Conservation (phyloP, 768 basidiomycete species). For the Hygrocybe coccinea region DNA sequence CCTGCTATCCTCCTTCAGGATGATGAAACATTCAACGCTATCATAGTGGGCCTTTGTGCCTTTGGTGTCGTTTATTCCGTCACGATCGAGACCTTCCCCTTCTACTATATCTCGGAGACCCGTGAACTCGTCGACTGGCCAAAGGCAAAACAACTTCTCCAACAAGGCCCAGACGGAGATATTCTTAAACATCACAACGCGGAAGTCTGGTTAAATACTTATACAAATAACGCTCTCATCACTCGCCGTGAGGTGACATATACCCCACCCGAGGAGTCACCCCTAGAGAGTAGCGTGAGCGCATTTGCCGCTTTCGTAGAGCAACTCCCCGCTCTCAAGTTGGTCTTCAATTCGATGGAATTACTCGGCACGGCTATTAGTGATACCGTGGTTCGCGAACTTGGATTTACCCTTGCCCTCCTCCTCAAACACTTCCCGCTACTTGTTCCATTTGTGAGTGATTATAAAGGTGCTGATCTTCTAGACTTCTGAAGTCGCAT, state of each 20-base stretch:
- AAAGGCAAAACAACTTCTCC: not conserved
- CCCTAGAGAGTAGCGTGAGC: not conserved
- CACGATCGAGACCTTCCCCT: not conserved
- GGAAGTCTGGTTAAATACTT: not conserved
- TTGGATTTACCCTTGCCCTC: not conserved
- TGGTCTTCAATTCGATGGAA: not conserved
- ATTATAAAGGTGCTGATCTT: not conserved
- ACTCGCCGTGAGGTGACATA: not conserved
- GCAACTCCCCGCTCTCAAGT: not conserved
- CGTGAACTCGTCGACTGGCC: not conserved
- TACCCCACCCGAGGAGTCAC: not conserved
- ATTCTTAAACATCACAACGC: conserved; percentile 1
- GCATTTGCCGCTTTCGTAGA: not conserved
- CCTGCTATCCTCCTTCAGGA: not conserved
- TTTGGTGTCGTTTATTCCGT: not conserved
- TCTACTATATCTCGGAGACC: not conserved
- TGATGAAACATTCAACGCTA: not conserved
- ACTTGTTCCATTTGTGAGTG: not conserved
- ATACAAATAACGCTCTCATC: not conserved
- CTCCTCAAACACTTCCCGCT: not conserved
- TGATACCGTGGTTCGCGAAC: not conserved
- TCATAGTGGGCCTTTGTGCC: not conserved
- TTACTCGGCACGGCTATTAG: not conserved
- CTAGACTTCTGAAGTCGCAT: not conserved
- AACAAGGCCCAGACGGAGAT: conserved; percentile 1